Conservation (phyloP, 768 basidiomycete genomes). For the Russula sp. region DNA sequence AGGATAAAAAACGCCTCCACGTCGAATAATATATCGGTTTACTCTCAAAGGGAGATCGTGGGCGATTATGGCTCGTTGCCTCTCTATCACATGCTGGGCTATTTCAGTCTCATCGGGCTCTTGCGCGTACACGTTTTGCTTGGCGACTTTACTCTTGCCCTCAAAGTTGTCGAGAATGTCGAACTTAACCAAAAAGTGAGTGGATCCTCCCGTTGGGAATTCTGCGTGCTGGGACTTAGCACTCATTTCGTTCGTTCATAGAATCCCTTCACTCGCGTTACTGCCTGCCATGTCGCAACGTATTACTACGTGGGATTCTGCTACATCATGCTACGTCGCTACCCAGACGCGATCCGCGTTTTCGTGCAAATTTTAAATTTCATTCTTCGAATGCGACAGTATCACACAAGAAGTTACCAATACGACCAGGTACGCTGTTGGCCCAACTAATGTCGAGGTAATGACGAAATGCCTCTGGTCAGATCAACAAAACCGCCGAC, state of each 20-base stretch:
- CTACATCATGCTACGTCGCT: conserved; percentile 92
- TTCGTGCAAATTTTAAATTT: conserved; percentile 93
- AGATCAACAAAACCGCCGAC: conserved; percentile 98
- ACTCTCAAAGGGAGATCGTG: conserved; percentile 59
- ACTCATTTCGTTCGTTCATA: conserved; percentile 31
- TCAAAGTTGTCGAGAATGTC: conserved; percentile 93
- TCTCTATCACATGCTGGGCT: conserved; percentile 92
- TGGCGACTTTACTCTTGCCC: conserved; percentile 91
- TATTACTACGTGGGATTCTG: conserved; percentile 97
- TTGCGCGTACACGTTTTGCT: conserved; percentile 94
- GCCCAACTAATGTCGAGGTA: neutral
- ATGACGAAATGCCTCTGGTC: conserved; percentile 10
- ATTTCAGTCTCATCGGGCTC: conserved; percentile 94
- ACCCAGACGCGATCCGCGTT: conserved; percentile 91
- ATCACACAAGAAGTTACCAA: conserved; percentile 94
- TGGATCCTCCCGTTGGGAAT: neutral
- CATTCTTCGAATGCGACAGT: conserved; percentile 93
- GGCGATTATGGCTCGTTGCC: conserved; percentile 91
- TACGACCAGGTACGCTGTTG: conserved; percentile 77
- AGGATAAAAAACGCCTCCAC: neutral
- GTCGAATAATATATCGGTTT: conserved; percentile 3
- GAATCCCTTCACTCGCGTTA: conserved; percentile 90
- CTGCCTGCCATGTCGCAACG: conserved; percentile 93
- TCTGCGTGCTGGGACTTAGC: neutral
- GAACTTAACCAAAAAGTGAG: conserved; percentile 84